These are phyloP conservation scores for Phytophthora litchii DNA, from an alignment of 352 stramenopile species.

Conservation along the genomic window DNA sequence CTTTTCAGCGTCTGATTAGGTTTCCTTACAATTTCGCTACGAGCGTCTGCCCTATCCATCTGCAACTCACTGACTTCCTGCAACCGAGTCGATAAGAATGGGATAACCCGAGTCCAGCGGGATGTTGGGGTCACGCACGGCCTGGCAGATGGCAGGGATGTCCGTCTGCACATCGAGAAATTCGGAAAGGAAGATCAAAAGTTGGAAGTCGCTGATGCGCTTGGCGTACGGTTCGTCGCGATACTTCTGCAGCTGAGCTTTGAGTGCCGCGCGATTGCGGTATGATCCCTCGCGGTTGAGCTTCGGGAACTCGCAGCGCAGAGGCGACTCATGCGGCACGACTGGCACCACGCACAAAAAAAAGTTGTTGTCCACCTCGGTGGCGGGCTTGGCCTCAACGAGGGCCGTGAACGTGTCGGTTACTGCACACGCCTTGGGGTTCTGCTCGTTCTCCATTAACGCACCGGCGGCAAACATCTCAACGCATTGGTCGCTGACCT, in stretches of 20 bases:
- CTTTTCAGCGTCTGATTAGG: slow-evolving; percentile 3
- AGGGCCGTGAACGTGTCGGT: slow-evolving; percentile 97
- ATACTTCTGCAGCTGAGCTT: slow-evolving; percentile 89
- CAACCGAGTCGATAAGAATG: slow-evolving; percentile 95
- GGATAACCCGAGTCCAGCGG: slow-evolving; percentile 96
- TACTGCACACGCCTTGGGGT: slow-evolving; percentile 93
- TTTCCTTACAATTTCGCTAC: slow-evolving; percentile 28
- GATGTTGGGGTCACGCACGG: slow-evolving; percentile 87
- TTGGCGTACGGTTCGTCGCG: slow-evolving; percentile 76
- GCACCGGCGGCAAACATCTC: slow-evolving; percentile 97
- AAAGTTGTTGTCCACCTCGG: slow-evolving; percentile 97
- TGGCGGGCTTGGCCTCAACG: slow-evolving; percentile 94
- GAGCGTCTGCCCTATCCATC: slow-evolving; percentile 15
- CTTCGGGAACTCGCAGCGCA: slow-evolving; percentile 94
- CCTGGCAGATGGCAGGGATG: slow-evolving; percentile 93
- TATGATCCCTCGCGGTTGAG: slow-evolving; percentile 89
- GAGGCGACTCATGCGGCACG: slow-evolving; percentile 91
- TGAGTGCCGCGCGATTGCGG: slow-evolving; percentile 92
- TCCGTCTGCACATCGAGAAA: slow-evolving; percentile 93
- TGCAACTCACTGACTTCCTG: slow-evolving; percentile 65
- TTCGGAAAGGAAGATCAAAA: slow-evolving; percentile 95
- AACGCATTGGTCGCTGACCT: slow-evolving; percentile 97
- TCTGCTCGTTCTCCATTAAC: slow-evolving; percentile 84
- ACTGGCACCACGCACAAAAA: slow-evolving; percentile 97
- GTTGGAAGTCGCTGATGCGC: slow-evolving; percentile 96